A percentile compares a stretch with the other conserved stretches of the same genome.
These are phyloP conservation scores for Echites panduratus DNA, from an alignment of 257 asterid genomes.

Conservation along the genomic window DNA sequence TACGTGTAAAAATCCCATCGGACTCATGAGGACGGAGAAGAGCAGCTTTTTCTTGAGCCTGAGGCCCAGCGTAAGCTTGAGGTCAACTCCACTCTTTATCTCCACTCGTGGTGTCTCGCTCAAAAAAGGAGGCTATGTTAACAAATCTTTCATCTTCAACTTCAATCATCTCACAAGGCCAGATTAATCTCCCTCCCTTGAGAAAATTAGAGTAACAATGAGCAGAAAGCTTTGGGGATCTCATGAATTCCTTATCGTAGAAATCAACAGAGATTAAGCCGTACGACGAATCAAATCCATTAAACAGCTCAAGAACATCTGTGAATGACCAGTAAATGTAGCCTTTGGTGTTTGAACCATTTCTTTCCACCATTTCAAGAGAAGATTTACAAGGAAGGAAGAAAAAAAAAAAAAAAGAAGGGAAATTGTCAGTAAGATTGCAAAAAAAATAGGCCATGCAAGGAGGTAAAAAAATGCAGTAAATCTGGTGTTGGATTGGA, in stretches of 20 bases:
- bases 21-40: too few species aligned
- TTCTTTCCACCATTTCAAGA: constrained; percentile 23
- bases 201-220: constrained; percentile 46
- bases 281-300: constrained; percentile 26
- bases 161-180: neutral
- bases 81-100: too few species aligned
- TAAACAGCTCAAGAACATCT: constrained; percentile 50
- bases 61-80: too few species aligned
- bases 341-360: constrained; percentile 50
- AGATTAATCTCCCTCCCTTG: constrained; percentile 24
- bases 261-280: constrained; percentile 57
- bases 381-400: too few species aligned
- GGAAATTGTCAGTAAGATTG: neutral
- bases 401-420: too few species aligned
- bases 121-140: too few species aligned
- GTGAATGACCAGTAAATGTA: constrained; percentile 56
- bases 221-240: constrained; percentile 47
- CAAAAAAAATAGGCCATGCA: too few species aligned
- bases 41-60: too few species aligned
- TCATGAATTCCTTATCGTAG: constrained; percentile 34
- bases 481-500: neutral
- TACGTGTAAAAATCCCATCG: too few species aligned
- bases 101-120: too few species aligned
- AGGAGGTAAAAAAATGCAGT: neutral
- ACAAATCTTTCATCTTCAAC: neutral